Evolutionary conservation across 345 rosid species (phyloP), one percentile per base, ranked within the genome.

Genomic region (Arabis hirsuta): DNA sequence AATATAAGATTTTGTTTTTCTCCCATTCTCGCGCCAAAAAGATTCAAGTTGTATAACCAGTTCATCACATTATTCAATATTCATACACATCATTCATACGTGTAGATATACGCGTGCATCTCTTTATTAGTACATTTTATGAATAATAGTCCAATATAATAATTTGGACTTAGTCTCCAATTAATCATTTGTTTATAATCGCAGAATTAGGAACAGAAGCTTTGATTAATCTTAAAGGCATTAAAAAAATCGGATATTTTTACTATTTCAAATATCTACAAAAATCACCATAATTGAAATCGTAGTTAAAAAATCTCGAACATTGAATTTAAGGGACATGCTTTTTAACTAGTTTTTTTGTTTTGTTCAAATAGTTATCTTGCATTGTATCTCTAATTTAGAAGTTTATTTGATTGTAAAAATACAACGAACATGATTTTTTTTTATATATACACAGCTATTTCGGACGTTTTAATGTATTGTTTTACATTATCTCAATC

Each of bases 1-100:
- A 2, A 26, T 38, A 26, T 53, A 55, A 19, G 13, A 27, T 2
- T 11, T 55, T 36, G 19, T 27, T 51, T 38, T 56, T 57, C 66
- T 1, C 42, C 38, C 50, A 50, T n/a, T 66, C 46, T 73, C 41
- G 73, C 78, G 73, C 78, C 55, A 5, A 48, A 39, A 48, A 48
- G 6, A 47, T 47, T 65, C 53, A 73, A 73, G 38, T 41, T 26
- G 3, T 13, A n/a, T 5, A 6, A 41, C 27, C 36, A 53, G 12
- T 41, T 24, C 13, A 12, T 13, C 55, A 52, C 53, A 52, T 54
- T 14, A 73, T 45, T 64, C 32, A 63, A 22, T 22, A 22, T 22
- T 22, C 24, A 22, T 22, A 22, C 24, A 22, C 53, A 52, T 54
- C 22, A 73, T 45, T 64, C 32, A 63, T 55, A 55, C 64, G 41